Conservation (phyloP, 2,329 filamentous ascomycete genomes). For the Bipolaris sorokiniana region DNA sequence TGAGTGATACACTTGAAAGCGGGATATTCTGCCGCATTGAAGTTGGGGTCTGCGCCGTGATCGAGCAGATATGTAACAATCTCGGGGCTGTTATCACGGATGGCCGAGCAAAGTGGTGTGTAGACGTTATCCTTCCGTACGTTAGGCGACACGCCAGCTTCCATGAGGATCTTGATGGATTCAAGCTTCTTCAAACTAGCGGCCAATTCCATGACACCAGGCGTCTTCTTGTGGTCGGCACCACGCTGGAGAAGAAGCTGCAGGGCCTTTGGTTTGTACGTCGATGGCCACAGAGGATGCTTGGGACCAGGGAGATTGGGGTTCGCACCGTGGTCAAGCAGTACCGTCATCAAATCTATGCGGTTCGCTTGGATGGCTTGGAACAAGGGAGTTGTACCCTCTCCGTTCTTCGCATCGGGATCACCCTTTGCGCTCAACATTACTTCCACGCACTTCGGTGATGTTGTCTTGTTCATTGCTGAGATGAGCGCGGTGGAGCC, state of each 20-base stretch:
- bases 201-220: slow-evolving; percentile 69
- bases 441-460: slow-evolving; percentile 62
- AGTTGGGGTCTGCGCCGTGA: slow-evolving; percentile 59
- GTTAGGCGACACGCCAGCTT: slow-evolving; percentile 66
- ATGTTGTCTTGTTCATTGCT: slow-evolving; percentile 65
- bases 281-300: slow-evolving; percentile 71
- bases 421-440: slow-evolving; percentile 66
- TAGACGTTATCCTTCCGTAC: slow-evolving; percentile 69
- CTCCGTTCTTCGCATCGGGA: slow-evolving; percentile 64
- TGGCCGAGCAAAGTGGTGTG: slow-evolving; percentile 71
- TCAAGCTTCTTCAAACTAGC: slow-evolving; percentile 69
- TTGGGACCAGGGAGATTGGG: slow-evolving; percentile 73
- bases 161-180: slow-evolving; percentile 63
- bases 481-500: slow-evolving; percentile 67
- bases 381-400: slow-evolving; percentile 69
- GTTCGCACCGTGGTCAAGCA: slow-evolving; percentile 67
- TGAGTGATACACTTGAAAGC: slow-evolving; percentile 73
- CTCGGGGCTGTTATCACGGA: slow-evolving; percentile 68
- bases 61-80: slow-evolving; percentile 66
- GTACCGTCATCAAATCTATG: slow-evolving; percentile 60
- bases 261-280: slow-evolving; percentile 64
- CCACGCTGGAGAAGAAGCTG: slow-evolving; percentile 65
- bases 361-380: slow-evolving; percentile 64
- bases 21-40: slow-evolving; percentile 67
- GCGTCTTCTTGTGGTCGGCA: slow-evolving; percentile 65